Base-by-base conservation (phyloP, 139 green algal genomes). In the Desmodesmus armatus region DNA sequence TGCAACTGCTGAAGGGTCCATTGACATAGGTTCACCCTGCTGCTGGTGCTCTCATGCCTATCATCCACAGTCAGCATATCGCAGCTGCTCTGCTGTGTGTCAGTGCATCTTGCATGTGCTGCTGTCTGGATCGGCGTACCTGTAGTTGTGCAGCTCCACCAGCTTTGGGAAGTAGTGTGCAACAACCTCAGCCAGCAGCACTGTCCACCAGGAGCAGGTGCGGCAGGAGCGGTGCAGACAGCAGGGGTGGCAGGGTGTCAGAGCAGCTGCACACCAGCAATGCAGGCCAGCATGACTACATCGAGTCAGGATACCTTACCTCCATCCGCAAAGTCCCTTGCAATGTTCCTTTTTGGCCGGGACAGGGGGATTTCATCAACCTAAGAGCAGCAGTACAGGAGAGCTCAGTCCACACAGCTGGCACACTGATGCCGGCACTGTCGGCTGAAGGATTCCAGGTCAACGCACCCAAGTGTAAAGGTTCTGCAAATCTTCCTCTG, bases 71-170 rank as follows among this genome's bases (percentile, higher is more conserved):
- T 11, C 6, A 17, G 29, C 19, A 72, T 7, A 43, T 5, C 9
- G 40, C 63, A 29, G 17, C 60, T 65, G 29, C 73, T 27, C 9
- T 69, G 43, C 6, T 51, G 49, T 47, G 67, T 31, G 31, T 51
- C 11, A 33, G 2, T 76, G 67, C 67, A 76, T 31, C 23, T 29
- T 35, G 58, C n/a, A 39, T 40, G 7, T 69, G 60, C 60, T 58
- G 47, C 47, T 69, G 40, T 27, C 11, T 63, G 0, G 40, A n/a
- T n/a, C 41, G 27, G 41, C 41, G n/a, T 63, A 94, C 88, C 91
- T 97, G 93, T 99, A 99, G 90, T 99, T 99, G 89, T 99, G 96
- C 63, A 99, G 90, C 75, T 99, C 92, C 63, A 99, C 94, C 9
- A 97, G 73, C 82, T 92, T 94, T 3, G 96, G 96, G 66, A 93